Evolutionary conservation across 2,329 filamentous ascomycete species (phyloP), one percentile per base, ranked within the genome.

Genomic region (Hawksworthiomyces lignivorus): DNA sequence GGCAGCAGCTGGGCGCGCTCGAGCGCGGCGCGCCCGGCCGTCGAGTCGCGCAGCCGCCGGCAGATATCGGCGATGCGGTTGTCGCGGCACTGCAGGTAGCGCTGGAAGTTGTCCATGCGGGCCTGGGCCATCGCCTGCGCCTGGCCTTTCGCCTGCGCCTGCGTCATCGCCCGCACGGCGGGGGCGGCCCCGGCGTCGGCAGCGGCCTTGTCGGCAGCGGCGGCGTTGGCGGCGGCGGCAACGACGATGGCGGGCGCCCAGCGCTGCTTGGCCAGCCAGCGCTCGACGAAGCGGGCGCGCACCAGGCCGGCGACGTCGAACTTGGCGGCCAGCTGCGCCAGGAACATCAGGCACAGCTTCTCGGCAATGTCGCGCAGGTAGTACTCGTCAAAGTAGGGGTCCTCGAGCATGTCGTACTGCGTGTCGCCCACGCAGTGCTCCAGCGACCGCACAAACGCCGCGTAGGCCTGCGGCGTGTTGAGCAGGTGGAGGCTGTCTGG

Each of bases 191-290:
- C 84, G n/a, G n/a, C n/a, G n/a, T n/a, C n/a, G n/a, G n/a, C n/a
- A n/a, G n/a, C n/a, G n/a, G n/a, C n/a, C n/a, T n/a, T n/a, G n/a
- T n/a, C n/a, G n/a, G n/a, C n/a, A n/a, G n/a, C n/a, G n/a, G n/a
- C n/a, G n/a, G n/a, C n/a, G n/a, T n/a, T n/a, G n/a, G n/a, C n/a
- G n/a, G n/a, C n/a, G n/a, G n/a, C n/a, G n/a, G n/a, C n/a, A n/a
- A n/a, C n/a, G n/a, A n/a, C n/a, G 70, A 61, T 2, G 2, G 61
- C 62, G 15, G 68, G 63, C 17, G 82, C 84, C 67, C 84, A 88
- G 7, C 77, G 74, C 57, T 88, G 86, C 52, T 75, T 78, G 26
- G 68, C 73, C n/a, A 89, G 70, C 84, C 84, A 89, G 43, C 75
- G 77, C 46, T 82, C 78, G 29, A 89, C 70, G 48, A 89, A 77